Conservation (phyloP, 495 filamentous ascomycete genomes). For the Rusavskia elegans region DNA sequence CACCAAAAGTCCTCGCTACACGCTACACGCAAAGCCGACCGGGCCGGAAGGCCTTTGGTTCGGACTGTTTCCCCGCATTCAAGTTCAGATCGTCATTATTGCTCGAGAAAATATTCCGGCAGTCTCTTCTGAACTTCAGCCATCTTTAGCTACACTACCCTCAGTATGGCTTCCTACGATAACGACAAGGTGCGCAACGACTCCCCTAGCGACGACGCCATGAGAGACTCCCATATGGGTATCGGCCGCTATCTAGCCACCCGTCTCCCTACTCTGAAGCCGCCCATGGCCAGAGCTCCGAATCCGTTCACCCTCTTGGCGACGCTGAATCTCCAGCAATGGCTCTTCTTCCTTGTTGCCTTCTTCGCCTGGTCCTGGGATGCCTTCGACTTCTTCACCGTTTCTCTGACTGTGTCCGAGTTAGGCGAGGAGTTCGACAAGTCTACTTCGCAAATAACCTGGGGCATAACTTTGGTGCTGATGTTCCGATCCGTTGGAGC, state of each 20-base stretch:
- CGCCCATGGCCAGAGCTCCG: conserved; percentile 59
- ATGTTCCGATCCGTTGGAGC: conserved; percentile 66
- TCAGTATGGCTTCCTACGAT: conserved; percentile 5
- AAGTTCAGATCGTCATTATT: too few relatives aligned
- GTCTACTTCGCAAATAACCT: conserved; percentile 63
- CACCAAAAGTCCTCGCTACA: too few relatives aligned
- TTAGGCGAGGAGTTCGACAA: conserved; percentile 52
- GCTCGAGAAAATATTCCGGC: too few relatives aligned
- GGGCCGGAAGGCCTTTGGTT: too few relatives aligned
- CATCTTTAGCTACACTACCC: too few relatives aligned
- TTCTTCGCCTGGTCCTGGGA: conserved; percentile 66
- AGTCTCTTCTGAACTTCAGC: too few relatives aligned
- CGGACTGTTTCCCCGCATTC: too few relatives aligned
- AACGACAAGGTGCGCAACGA: conserved; percentile 8
- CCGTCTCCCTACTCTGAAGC: conserved; percentile 55
- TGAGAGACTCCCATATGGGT: conserved; percentile 32
- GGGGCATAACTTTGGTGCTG: conserved; percentile 77
- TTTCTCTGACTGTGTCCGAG: conserved; percentile 55
- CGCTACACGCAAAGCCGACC: too few relatives aligned
- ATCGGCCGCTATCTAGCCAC: conserved; percentile 47
- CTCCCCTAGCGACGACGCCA: neutral
- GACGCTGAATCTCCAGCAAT: conserved; percentile 60
- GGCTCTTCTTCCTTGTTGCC: conserved; percentile 62
- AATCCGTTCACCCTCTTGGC: conserved; percentile 60
- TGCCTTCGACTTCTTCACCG: conserved; percentile 85